Evolutionary conservation across 176 grass and related monocot species (phyloP), one percentile per base, ranked within the genome.

Genomic region (Cenchrus purpureus): DNA sequence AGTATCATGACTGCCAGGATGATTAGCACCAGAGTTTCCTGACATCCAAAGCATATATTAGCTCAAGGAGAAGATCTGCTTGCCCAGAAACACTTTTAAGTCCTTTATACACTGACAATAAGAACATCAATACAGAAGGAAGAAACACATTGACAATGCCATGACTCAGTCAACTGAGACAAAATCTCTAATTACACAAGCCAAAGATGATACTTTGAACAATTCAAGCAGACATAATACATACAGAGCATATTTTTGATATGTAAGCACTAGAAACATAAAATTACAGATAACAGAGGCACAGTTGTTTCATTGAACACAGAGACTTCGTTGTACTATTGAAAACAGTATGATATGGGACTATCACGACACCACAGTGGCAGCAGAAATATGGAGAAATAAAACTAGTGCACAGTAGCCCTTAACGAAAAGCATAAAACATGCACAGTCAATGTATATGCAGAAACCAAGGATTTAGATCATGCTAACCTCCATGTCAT

Each of bases 401-500:
- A 77, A 56, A 65, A 37, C 40, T n/a, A 76, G 20, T 45, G 7
- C 66, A 71, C 46, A 86, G 7, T 55, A 82, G 17, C 34, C 58
- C 4, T 46, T 16, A 29, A 22, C 9, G 53, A 81, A 67, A 77
- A 60, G 29, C 29, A 65, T 25, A 72, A 55, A 0, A 72, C 49
- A 60, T 40, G 51, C 15, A 44, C 16, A 74, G 62, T 57, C 11
- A 25, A 84, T 77, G 43, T 19, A 42, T 0, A 76, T 5, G 65
- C 52, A 28, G 37, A 37, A 74, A 79, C 42, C 14, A 57, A 87
- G 5, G 65, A 64, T 68, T 70, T 70, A 78, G 73, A 73, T 79
- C 73, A 79, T 84, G 71, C 85, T 84, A 76, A 95, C 93, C 90
- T 92, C 90, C 77, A 86, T 57, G 65, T 86, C 90, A 20, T 81